Conservation (phyloP, 2,329 filamentous ascomycete species). For the Fusarium penzigii region DNA sequence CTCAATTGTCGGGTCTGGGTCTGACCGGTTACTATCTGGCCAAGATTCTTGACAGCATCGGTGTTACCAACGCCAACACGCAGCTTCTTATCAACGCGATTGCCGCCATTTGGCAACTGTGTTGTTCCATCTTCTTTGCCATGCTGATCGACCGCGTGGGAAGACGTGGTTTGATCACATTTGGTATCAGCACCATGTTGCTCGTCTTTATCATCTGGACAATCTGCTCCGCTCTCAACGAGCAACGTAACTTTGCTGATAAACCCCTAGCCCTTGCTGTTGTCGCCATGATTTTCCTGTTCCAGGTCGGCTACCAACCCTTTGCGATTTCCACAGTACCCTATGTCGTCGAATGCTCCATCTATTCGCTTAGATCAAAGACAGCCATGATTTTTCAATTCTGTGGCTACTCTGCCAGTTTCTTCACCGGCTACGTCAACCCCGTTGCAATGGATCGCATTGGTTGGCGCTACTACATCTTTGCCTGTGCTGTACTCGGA, state of each 20-base stretch:
- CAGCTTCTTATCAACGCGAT: constrained; percentile 35
- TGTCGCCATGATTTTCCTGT: constrained; percentile 39
- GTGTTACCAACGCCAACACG: constrained; percentile 35
- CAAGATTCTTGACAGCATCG: constrained; percentile 41
- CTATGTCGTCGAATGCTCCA: constrained; percentile 48
- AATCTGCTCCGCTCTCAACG: constrained; percentile 38
- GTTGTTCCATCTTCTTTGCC: constrained; percentile 35
- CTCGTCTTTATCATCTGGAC: constrained; percentile 42
- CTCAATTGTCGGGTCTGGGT: constrained; percentile 33
- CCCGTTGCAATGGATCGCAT: constrained; percentile 43
- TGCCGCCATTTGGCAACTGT: constrained; percentile 38
- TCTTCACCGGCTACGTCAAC: constrained; percentile 45
- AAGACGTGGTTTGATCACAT: constrained; percentile 42
- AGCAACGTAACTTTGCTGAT: constrained; percentile 27
- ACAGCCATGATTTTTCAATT: constrained; percentile 33
- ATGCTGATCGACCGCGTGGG: constrained; percentile 43
- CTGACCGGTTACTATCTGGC: constrained; percentile 41
- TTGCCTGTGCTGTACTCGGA: constrained; percentile 39
- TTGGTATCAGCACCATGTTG: constrained; percentile 37
- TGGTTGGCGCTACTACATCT: constrained; percentile 46
- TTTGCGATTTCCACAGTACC: constrained; percentile 44
- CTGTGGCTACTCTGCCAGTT: constrained; percentile 27
- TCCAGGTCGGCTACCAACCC: constrained; percentile 27
- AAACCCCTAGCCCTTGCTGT: constrained; percentile 43
- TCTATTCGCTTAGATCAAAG: constrained; percentile 32